Evolutionary conservation across 305 asterid genomes (phyloP), one percentile per base, ranked within the genome.

Genomic region (Fraxinus velutina): DNA sequence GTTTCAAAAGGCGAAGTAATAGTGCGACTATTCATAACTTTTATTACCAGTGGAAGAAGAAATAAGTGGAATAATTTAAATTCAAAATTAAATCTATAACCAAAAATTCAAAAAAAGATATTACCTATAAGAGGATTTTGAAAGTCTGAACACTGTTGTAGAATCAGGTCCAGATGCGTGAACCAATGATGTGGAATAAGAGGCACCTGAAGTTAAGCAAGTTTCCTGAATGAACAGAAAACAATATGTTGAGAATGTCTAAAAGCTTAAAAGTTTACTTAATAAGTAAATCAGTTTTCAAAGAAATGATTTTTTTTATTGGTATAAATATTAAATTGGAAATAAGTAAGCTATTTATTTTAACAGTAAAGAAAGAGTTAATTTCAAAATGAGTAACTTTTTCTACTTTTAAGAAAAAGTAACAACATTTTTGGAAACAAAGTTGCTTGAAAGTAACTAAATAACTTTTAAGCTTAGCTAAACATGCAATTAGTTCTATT

Each of bases 211-310:
- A 71, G 86, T 83, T 77, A 68, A 77, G 81, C 57, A 66, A 57
- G 79, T 80, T 81, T 80, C 90, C 93, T 90, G 90, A 79, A 78
- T 66, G 60, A 75, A 84, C 76, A 83, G 76, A 77, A 75, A 64
- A 78, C 68, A 47, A 79, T 22, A 78, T 36, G 39, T 62, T 70
- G 42, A 70, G 75, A 15, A 70, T 29, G 44, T 13, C 24, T 2
- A 15, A 70, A 70, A 66, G 73, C 73, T 3, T 66, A 27, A 4
- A 64, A 66, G 19, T 66, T 66, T 13, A 66, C 37, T 9, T 10
- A 4, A 12, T 66, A 10, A 66, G 36, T 12, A 66, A 66, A 66
- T 13, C 33, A 66, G 7, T 21, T 29, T 27, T 24, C 36, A 66
- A 66, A 9, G 3, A 66, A 9, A 27, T 24, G 34, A 66, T 19